Base-by-base conservation (phyloP, 164 flowering plant genomes). In the Berberis vulgaris region DNA sequence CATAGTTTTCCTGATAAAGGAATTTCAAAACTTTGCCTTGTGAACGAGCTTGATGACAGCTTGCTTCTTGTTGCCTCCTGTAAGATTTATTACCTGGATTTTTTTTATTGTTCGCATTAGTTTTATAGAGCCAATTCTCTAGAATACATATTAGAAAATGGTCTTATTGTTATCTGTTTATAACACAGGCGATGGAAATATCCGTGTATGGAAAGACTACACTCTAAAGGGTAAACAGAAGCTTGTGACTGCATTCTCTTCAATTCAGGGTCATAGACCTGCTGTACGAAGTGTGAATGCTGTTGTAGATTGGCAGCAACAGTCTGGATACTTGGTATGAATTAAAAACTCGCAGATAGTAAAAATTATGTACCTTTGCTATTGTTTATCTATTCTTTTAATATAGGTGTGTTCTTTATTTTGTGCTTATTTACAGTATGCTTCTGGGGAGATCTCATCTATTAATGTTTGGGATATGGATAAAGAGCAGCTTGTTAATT, bases 291-390 rank as follows among this genome's bases (percentile, higher is more conserved):
- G 85, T 67, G 69, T 88, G 73, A 87, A 89, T 64, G 91, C 96
- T 70, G 91, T 94, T 52, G 96, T 94, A 59, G 99, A 94, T 72
- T 94, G 97, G 97, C 99, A 94, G 74, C 99, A 94, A 62, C 96
- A 86, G 60, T 88, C 96, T 58, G 99, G 99, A 72, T 87, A 83
- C 77, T 76, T 94, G 95, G 97, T 91, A 83, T 38, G 50, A 7
- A 12, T 45, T 66, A 45, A 6, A 54, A 46, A 41, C 43, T 62
- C 52, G 5, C 26, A 43, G 53, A 53, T 26, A 26, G 26, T 26
- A 26, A 26, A 26, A 26, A 26, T 26, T 26, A 26, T 26, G 26
- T 26, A 5, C 59, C 42, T 67, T 41, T 54, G 46, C 43, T 47
- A 9, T 41, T 9, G 12, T 42, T 12, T 8, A 45, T 45, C 49